Conservation (phyloP, 2,329 filamentous ascomycete genomes). For the Calonectria pauciramosa region DNA sequence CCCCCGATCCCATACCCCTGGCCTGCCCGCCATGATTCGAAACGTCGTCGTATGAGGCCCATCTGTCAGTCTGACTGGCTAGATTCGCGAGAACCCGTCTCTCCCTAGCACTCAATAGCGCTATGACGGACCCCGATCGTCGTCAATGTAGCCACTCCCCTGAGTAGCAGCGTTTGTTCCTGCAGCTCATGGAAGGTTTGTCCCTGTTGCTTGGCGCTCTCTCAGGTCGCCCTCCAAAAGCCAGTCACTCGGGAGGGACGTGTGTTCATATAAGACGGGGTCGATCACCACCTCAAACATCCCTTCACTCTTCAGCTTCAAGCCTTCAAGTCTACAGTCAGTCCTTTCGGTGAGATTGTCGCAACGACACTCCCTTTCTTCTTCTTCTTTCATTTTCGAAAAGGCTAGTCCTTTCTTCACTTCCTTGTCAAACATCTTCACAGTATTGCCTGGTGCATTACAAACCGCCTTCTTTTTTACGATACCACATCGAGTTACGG, state of each 20-base stretch:
- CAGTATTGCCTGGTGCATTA: conserved; percentile 47
- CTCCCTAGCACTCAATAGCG: conserved; percentile 48
- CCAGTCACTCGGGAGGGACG: conserved; percentile 36
- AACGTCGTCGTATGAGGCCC: conserved; percentile 46
- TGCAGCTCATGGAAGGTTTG: conserved; percentile 29
- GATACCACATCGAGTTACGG: conserved; percentile 41
- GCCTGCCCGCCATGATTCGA: conserved; percentile 55
- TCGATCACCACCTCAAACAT: conserved; percentile 28
- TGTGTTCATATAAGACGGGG: conserved; percentile 42
- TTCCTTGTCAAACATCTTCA: conserved; percentile 34
- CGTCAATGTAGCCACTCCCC: conserved; percentile 27
- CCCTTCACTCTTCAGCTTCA: conserved; percentile 42
- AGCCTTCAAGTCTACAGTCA: conserved; percentile 45
- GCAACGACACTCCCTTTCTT: conserved; percentile 46
- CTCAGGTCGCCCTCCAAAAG: conserved; percentile 17
- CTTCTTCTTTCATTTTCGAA: conserved; percentile 40
- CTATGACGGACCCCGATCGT: conserved; percentile 34
- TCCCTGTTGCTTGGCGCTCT: conserved; percentile 25
- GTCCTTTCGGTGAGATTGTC: conserved; percentile 48
- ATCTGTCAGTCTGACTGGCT: conserved; percentile 42
- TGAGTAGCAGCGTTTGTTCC: conserved; percentile 34
- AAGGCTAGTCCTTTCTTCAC: conserved; percentile 46
- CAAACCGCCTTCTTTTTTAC: conserved; percentile 41
- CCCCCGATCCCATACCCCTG: conserved; percentile 46
- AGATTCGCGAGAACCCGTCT: conserved; percentile 36